Percentiles rank a stretch among this genome's conserved stretches.
phyloP scores from a whole-genome alignment of 1,284 basidiomycete genomes.

The Pterula multifida region DNA sequence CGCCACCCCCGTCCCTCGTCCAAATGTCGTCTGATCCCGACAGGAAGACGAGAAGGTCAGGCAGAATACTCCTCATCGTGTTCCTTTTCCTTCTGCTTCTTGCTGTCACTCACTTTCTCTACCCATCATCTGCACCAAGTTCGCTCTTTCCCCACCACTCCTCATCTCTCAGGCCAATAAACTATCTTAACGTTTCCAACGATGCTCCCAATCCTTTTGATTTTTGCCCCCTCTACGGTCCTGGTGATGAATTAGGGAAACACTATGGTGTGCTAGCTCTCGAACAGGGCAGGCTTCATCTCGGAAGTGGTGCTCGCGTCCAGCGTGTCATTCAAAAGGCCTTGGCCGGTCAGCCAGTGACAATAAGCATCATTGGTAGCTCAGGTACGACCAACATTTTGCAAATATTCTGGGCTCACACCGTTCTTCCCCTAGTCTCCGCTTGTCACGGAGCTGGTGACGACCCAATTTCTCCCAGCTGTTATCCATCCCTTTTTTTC shows the following conservation, averaged over 20 bases:
- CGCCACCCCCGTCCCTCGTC: not conserved
- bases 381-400: conserved; percentile 47
- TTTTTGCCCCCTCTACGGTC: conserved; percentile 84
- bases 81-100: conserved; percentile 46
- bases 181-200: conserved; percentile 51
- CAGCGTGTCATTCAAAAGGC: conserved; percentile 80
- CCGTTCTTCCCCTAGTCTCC: conserved; percentile 42
- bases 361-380: conserved; percentile 84
- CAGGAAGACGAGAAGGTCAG: not conserved
- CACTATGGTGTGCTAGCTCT: conserved; percentile 74
- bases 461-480: conserved; percentile 74
- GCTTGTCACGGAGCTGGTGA: conserved; percentile 91
- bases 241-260: conserved; percentile 64
- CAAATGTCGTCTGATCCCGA: not conserved
- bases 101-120: conserved; percentile 23
- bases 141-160: conserved; percentile 31
- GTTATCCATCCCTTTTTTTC: conserved; percentile 88
- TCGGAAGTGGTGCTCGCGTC: conserved; percentile 75
- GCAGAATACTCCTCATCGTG: conserved; percentile 58
- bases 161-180: conserved; percentile 47
- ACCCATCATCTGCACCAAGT: conserved; percentile 49
- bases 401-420: not conserved
- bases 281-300: conserved; percentile 66
- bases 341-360: conserved; percentile 76
- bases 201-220: conserved; percentile 66